These are phyloP conservation scores for Furcasterigmium furcatum DNA, from an alignment of 2,329 filamentous ascomycete species.

Conservation along the genomic window DNA sequence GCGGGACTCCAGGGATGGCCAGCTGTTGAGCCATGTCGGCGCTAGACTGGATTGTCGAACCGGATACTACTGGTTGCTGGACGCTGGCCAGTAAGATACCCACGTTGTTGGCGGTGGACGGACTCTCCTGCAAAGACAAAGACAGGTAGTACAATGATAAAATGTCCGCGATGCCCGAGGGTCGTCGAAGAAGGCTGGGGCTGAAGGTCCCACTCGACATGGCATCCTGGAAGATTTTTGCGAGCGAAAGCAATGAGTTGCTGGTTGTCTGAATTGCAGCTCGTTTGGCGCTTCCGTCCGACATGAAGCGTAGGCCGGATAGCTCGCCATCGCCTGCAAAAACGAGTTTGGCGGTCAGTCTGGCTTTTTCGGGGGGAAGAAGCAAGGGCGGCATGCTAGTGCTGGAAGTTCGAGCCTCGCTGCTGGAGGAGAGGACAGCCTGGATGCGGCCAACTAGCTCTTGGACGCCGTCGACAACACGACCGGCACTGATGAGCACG, in stretches of 20 bases:
- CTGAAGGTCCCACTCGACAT: conserved; percentile 71
- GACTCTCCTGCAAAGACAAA: conserved; percentile 88
- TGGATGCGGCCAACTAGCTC: conserved; percentile 79
- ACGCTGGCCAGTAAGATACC: conserved; percentile 95
- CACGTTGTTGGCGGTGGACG: conserved; percentile 97
- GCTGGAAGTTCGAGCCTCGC: conserved; percentile 19
- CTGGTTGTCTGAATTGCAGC: conserved; percentile 90
- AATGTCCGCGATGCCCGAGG: conserved; percentile 84
- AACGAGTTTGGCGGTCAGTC: conserved; percentile 77
- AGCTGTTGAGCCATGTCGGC: conserved; percentile 15
- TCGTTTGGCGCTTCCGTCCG: conserved; percentile 67
- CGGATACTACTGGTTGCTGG: conserved; percentile 69
- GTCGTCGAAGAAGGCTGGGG: conserved; percentile 53
- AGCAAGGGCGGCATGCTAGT: conserved; percentile 59
- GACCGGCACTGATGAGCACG: conserved; percentile 81
- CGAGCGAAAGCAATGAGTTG: conserved; percentile 89
- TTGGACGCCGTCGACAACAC: conserved; percentile 66
- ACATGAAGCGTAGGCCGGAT: conserved; percentile 73
- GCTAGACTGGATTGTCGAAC: conserved; percentile 22
- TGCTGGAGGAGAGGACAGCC: conserved; percentile 51
- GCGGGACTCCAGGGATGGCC: conserved; percentile 72
- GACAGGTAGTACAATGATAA: conserved; percentile 94
- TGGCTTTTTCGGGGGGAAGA: conserved; percentile 77
- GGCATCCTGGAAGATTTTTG: conserved; percentile 96
- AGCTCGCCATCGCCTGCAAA: conserved; percentile 74